A percentile compares a stretch with the other conserved stretches of the same genome.
phyloP scores from a whole-genome alignment of 2,329 filamentous ascomycete genomes.

The Cordyceps pruinosa region DNA sequence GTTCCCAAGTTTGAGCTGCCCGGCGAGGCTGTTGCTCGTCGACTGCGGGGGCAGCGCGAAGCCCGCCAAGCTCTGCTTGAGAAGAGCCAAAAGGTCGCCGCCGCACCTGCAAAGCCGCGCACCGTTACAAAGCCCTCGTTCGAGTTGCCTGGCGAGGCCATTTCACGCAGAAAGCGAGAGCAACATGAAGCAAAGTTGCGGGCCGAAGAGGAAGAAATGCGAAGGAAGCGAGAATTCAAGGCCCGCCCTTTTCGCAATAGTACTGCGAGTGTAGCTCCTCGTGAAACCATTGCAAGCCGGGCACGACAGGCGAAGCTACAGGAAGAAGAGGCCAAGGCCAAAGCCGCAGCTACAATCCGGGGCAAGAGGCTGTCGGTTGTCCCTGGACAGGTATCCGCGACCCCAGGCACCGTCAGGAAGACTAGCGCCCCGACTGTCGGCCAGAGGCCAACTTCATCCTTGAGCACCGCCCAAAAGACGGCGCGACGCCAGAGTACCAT shows the following conservation, averaged over 20 bases:
- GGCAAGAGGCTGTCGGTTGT: constrained; percentile 18
- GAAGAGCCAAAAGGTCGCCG: constrained; percentile 26
- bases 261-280: constrained; percentile 36
- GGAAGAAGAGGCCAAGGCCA: constrained; percentile 20
- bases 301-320: constrained; percentile 43
- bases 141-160: constrained; percentile 57
- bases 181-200: constrained; percentile 48
- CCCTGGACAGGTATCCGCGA: constrained; percentile 21
- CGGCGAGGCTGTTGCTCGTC: constrained; percentile 53
- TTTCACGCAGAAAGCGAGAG: constrained; percentile 49
- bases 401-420: constrained; percentile 16
- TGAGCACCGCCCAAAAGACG: constrained; percentile 1
- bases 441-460: not conserved
- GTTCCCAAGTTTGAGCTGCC: constrained; percentile 54
- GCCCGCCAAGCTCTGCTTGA: constrained; percentile 39
- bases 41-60: constrained; percentile 52
- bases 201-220: constrained; percentile 53
- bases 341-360: constrained; percentile 12
- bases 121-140: constrained; percentile 49
- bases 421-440: not conserved
- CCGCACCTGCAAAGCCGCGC: constrained; percentile 39
- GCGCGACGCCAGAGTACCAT: constrained; percentile 12
- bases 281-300: constrained; percentile 52
- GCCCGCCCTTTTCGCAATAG: constrained; percentile 48
- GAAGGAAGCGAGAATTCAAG: constrained; percentile 56